Conservation (phyloP, 2,329 filamentous ascomycete species). For the Elsinoe australis region DNA sequence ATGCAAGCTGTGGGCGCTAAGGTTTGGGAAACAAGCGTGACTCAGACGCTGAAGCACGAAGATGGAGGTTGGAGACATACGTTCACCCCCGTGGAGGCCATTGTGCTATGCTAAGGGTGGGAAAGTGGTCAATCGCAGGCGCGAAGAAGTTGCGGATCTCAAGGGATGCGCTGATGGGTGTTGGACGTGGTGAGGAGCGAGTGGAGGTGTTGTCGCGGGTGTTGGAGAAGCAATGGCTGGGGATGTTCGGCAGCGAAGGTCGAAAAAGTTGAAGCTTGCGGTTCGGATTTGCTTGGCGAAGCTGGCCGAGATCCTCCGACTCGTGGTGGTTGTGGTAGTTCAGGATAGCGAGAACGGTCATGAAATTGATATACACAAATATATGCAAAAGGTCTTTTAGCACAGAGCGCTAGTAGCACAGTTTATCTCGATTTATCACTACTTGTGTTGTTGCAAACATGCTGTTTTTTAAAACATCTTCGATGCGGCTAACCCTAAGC, state of each 20-base stretch:
- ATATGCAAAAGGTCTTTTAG: no score
- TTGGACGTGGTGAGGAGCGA: background rate
- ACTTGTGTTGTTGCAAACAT: no score
- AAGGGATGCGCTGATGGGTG: background rate
- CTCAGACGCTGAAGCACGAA: background rate
- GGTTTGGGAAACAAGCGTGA: background rate
- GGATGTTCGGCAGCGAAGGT: background rate
- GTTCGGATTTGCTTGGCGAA: slow-evolving; percentile 45
- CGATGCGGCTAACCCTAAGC: no score
- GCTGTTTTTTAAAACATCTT: no score
- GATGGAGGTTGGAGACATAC: slow-evolving; percentile 20
- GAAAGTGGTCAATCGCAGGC: slow-evolving; percentile 13
- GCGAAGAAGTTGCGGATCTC: background rate
- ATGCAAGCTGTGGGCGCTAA: background rate
- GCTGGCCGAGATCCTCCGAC: slow-evolving; percentile 9
- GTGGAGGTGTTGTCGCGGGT: slow-evolving; percentile 2
- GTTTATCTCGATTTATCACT: no score
- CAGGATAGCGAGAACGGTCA: no score
- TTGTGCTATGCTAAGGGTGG: slow-evolving; percentile 18
- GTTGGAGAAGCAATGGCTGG: background rate
- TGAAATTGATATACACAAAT: background rate
- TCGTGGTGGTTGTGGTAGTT: background rate
- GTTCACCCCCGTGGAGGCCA: slow-evolving; percentile 25
- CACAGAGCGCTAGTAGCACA: no score
- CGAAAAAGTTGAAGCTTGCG: slow-evolving; percentile 65